phyloP scores from a whole-genome alignment of 1,284 basidiomycete genomes.

The Rhodofomes roseus region DNA sequence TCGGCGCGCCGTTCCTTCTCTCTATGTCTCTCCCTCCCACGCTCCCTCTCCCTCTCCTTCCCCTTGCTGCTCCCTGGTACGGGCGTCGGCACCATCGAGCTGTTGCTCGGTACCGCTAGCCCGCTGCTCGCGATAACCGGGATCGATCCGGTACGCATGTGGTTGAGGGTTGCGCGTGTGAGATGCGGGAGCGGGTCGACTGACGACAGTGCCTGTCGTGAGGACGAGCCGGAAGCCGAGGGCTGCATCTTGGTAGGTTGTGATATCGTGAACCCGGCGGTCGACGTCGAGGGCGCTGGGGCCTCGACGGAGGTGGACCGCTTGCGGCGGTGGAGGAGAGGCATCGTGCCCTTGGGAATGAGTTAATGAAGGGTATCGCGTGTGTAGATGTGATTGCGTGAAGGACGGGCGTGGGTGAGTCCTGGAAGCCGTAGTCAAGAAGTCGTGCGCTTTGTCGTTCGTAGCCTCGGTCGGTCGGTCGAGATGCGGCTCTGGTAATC shows the following conservation, averaged over 20 bases:
- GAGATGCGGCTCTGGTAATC: neutral
- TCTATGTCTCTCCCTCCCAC: neutral
- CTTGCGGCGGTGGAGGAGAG: neutral
- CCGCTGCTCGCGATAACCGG: conserved; percentile 1
- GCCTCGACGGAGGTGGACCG: neutral
- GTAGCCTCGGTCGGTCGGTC: neutral
- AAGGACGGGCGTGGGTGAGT: neutral
- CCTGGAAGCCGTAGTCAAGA: neutral
- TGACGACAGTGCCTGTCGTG: neutral
- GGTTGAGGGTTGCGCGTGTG: neutral
- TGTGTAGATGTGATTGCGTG: neutral
- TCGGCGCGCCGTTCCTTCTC: neutral
- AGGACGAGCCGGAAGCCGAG: neutral
- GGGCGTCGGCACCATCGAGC: neutral
- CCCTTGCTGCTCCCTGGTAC: neutral
- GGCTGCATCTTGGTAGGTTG: neutral
- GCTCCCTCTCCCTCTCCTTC: neutral
- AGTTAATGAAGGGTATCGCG: neutral
- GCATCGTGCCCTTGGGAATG: neutral
- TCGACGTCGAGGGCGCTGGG: neutral
- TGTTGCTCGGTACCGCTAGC: neutral
- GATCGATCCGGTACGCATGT: neutral
- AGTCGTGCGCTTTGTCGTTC: neutral
- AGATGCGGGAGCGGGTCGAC: neutral
- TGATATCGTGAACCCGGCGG: neutral